Evolutionary conservation across 306 rosid genomes (phyloP).

Genomic region (Dalbergia cultrata): DNA sequence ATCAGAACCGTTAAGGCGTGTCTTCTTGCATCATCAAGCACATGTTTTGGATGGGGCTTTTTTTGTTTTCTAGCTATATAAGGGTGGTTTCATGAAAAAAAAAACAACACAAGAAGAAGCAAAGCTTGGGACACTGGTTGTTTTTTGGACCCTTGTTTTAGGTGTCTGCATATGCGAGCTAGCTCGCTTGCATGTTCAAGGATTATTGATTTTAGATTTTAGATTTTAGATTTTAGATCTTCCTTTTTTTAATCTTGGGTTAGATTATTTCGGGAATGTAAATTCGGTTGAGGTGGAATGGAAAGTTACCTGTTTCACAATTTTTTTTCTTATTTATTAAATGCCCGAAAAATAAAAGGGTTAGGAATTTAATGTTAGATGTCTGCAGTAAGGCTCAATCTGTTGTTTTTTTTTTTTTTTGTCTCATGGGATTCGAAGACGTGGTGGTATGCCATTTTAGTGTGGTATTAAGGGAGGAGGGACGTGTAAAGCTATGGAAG

Average conservation of each 20-base stretch:
- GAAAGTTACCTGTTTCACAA: constrained; percentile 40
- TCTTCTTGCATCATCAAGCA: neutral
- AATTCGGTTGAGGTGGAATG: constrained; percentile 69
- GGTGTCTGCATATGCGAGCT: constrained; percentile 23
- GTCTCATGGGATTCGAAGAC: constrained; percentile 1
- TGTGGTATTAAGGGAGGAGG: constrained; percentile 10
- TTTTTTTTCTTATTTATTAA: neutral
- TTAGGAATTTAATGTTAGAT: no score
- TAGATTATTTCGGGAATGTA: constrained; percentile 69
- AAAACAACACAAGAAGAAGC: neutral
- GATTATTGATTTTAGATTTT: constrained; percentile 25
- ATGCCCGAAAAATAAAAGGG: no score
- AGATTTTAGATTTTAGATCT: neutral
- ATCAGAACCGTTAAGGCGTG: constrained; percentile 47
- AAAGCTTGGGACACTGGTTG: constrained; percentile 36
- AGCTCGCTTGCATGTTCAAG: constrained; percentile 40
- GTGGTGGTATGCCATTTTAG: constrained; percentile 40
- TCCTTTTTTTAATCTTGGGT: neutral
- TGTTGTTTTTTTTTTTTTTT: no score
- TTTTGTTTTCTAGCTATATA: neutral
- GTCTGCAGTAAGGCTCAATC: no score
- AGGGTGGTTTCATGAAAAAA: neutral
- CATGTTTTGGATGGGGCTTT: neutral
- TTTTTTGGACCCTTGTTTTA: constrained; percentile 32
- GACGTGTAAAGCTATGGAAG: constrained; percentile 46